These are phyloP conservation scores for Fusarium scirpi DNA, from an alignment of 2,329 filamentous ascomycete genomes.

Conservation along the genomic window DNA sequence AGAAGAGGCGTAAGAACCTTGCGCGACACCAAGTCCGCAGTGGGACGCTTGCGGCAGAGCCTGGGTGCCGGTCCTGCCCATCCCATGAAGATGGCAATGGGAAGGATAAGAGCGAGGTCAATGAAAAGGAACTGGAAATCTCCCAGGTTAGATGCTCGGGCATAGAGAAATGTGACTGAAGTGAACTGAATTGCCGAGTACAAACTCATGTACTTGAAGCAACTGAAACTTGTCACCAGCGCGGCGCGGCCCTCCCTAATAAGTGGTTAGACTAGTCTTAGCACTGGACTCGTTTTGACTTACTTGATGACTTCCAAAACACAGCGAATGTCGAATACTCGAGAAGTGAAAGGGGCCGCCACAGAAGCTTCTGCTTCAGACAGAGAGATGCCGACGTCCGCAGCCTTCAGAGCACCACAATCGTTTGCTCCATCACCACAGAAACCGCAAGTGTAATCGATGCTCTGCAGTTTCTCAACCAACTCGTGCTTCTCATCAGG, in stretches of 20 bases:
- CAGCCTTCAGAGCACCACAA: slow-evolving; percentile 95
- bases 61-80: slow-evolving; percentile 88
- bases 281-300: slow-evolving; percentile 26
- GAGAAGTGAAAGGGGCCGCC: slow-evolving; percentile 96
- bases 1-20: slow-evolving; percentile 92
- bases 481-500: slow-evolving; percentile 98
- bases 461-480: slow-evolving; percentile 95
- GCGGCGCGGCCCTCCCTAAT: slow-evolving; percentile 88
- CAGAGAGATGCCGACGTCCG: slow-evolving; percentile 95
- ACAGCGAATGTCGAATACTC: slow-evolving; percentile 95
- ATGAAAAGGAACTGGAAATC: slow-evolving; percentile 99
- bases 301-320: slow-evolving; percentile 90
- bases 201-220: slow-evolving; percentile 99
- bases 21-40: slow-evolving; percentile 88
- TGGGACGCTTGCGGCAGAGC: slow-evolving; percentile 87
- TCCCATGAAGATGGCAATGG: slow-evolving; percentile 98
- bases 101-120: slow-evolving; percentile 89
- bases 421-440: slow-evolving; percentile 98
- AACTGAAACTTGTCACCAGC: slow-evolving; percentile 98
- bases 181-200: slow-evolving; percentile 99
- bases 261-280: slow-evolving; percentile 37
- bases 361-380: slow-evolving; percentile 98
- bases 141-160: slow-evolving; percentile 90
- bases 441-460: slow-evolving; percentile 95
- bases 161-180: slow-evolving; percentile 95